Percentiles rank a stretch among this genome's conserved stretches.
Conservation (phyloP, 192 early-diverging fungal genomes). For the Spinellus fusiger region DNA sequence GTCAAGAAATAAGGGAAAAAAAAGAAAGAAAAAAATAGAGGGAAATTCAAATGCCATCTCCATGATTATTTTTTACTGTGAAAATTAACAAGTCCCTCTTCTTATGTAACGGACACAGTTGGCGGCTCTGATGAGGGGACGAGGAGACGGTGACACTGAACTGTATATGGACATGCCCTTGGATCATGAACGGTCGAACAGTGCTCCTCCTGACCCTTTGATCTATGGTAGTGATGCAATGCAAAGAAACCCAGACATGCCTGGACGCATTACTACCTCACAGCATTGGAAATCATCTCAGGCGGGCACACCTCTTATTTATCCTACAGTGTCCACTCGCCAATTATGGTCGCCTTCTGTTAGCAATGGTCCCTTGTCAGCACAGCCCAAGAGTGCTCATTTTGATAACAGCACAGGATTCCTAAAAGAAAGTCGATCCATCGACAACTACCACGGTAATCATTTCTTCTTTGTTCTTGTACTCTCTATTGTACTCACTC, state of each 20-base stretch:
- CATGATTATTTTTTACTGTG: neutral
- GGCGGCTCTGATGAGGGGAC: conserved; percentile 18
- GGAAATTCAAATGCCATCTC: too few species aligned
- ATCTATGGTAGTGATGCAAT: neutral
- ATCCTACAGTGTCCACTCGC: conserved; percentile 15
- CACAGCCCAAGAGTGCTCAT: neutral
- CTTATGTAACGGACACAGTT: too few species aligned
- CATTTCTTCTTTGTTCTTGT: neutral
- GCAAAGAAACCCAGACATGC: neutral
- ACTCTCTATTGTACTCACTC: neutral
- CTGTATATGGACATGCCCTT: neutral
- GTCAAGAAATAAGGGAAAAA: neutral
- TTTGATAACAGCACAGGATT: neutral
- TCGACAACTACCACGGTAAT: neutral
- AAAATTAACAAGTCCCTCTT: neutral
- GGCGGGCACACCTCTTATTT: conserved; percentile 1
- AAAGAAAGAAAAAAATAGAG: neutral
- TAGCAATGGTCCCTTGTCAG: neutral
- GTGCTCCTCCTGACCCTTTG: conserved; percentile 16
- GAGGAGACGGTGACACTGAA: conserved; percentile 6
- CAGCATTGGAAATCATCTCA: neutral
- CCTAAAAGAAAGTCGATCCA: conserved; percentile 1
- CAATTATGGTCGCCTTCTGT: conserved; percentile 11
- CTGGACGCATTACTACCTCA: neutral
- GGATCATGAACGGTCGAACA: conserved; percentile 9